Base-by-base conservation (phyloP, 208 protist genomes). In the Polymyxa betae region DNA sequence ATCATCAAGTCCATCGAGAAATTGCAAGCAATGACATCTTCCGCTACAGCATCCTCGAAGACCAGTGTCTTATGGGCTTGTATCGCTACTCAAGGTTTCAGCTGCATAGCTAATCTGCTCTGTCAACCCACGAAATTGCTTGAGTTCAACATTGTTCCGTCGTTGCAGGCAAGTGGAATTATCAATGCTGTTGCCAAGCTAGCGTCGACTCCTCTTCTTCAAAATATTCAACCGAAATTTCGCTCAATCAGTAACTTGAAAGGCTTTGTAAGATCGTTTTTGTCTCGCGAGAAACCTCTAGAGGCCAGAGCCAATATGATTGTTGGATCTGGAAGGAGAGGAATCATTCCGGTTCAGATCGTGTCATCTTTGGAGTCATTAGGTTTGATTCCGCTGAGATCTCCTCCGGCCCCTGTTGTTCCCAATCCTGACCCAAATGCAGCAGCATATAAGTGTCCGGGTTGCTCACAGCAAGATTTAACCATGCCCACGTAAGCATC, bases 291-390 rank as follows among this genome's bases (percentile, higher is more conserved):
- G 5, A 16, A 35, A 35, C 16, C 54, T 16, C n/a, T 5, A 60
- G 24, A 5, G 5, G 49, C 5, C 24, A 60, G 24, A 60, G 49
- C 16, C 72, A 82, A 35, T 82, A 40, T 16, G 5, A n/a, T 82
- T 20, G 35, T 82, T 82, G 72, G 72, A 43, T 82, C 72, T 43
- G 72, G 72, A 35, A 82, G 72, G 72, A 5, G 72, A n/a, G 72
- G 35, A 82, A 45, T 43, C n/a, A 35, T 82, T 82, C 72, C 72
- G 72, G 12, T 35, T 45, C 72, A 82, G 35, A 82, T 82, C 72
- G 72, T 82, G n/a, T 82, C 72, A 20, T 82, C 72, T 82, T n/a
- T 82, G 35, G 72, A 82, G n/a, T 82, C 16, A 5, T 35, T 82
- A n/a, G 72, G 72, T 5, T 43, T 82, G 40, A 35, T 82, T 5